Percentiles rank a stretch among this genome's conserved stretches.
Conservation (phyloP, 495 filamentous ascomycete genomes). For the Aspergillus kassunensis region DNA sequence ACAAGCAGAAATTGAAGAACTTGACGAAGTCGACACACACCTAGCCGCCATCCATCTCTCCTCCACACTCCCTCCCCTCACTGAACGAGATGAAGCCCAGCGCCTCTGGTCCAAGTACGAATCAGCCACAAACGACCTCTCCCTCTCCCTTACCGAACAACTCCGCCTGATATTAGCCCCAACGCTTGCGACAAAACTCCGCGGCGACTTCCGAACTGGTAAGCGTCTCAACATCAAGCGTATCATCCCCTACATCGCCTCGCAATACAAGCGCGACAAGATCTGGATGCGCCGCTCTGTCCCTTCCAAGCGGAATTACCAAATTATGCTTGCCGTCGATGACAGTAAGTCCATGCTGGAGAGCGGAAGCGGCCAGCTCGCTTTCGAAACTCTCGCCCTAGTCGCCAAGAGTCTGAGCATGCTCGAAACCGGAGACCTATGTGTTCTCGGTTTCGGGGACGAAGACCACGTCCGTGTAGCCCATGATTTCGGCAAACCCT, state of each 20-base stretch:
- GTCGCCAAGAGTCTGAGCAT: slow-evolving; percentile 79
- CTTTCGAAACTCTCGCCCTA: slow-evolving; percentile 88
- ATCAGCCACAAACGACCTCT: slow-evolving; percentile 74
- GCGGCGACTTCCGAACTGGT: slow-evolving; percentile 94
- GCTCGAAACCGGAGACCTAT: slow-evolving; percentile 89
- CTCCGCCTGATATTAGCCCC: slow-evolving; percentile 93
- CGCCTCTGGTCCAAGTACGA: slow-evolving; percentile 84
- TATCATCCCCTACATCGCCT: slow-evolving; percentile 98
- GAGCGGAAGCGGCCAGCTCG: slow-evolving; percentile 62
- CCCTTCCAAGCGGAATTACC: slow-evolving; percentile 88
- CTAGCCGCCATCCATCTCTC: slow-evolving; percentile 69
- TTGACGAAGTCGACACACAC: slow-evolving; percentile 69
- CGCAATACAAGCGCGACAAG: slow-evolving; percentile 96
- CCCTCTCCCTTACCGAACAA: slow-evolving; percentile 83
- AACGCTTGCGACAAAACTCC: slow-evolving; percentile 91
- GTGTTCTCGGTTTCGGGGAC: slow-evolving; percentile 80
- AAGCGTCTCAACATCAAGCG: slow-evolving; percentile 98
- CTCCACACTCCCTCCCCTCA: slow-evolving; percentile 34
- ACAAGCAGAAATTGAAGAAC: slow-evolving; percentile 52
- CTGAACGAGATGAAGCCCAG: slow-evolving; percentile 59
- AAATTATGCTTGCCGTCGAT: slow-evolving; percentile 95
- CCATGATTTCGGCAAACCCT: slow-evolving; percentile 80
- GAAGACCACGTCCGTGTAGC: slow-evolving; percentile 75
- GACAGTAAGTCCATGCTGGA: slow-evolving; percentile 92
- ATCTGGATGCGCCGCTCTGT: slow-evolving; percentile 97